Evolutionary conservation across 164 flowering plant genomes (phyloP).

Genomic region (Berberis vulgaris): DNA sequence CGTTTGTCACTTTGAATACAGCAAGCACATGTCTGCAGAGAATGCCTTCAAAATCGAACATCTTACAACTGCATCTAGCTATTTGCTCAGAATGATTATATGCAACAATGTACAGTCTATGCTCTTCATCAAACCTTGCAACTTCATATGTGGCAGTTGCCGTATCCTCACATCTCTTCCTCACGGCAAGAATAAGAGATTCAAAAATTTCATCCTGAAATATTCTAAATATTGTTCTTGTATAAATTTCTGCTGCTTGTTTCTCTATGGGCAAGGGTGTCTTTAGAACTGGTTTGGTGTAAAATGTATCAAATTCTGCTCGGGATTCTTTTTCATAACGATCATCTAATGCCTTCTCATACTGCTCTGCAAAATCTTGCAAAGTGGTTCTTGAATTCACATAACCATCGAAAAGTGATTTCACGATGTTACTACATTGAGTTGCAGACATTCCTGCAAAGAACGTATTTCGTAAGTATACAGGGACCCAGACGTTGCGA

Average conservation of each 20-base stretch:
- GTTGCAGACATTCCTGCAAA: constrained; percentile 29
- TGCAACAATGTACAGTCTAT: constrained; percentile 17
- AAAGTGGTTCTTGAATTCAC: constrained; percentile 21
- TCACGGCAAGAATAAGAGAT: constrained; percentile 24
- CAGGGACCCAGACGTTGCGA: constrained; percentile 18
- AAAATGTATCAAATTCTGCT: constrained; percentile 32
- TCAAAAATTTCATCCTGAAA: constrained; percentile 32
- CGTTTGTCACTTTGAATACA: constrained; percentile 24
- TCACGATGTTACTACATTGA: constrained; percentile 19
- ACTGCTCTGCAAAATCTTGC: constrained; percentile 23
- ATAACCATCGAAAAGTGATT: constrained; percentile 27
- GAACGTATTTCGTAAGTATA: constrained; percentile 15
- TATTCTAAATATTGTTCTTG: constrained; percentile 21
- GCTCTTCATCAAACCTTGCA: constrained; percentile 27
- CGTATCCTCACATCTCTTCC: constrained; percentile 17
- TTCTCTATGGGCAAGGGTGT: constrained; percentile 30
- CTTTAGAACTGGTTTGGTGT: constrained; percentile 23
- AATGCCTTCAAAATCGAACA: constrained; percentile 31
- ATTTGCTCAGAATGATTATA: constrained; percentile 14
- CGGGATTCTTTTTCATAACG: constrained; percentile 27
- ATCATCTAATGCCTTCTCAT: constrained; percentile 24
- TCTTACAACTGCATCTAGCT: constrained; percentile 29
- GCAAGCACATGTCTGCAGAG: constrained; percentile 29
- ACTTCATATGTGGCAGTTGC: constrained; percentile 20
- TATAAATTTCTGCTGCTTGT: constrained; percentile 28